Evolutionary conservation across 495 filamentous ascomycete genomes (phyloP), one percentile per base, ranked within the genome.

Genomic region (Aspergillus incahuasiensis): DNA sequence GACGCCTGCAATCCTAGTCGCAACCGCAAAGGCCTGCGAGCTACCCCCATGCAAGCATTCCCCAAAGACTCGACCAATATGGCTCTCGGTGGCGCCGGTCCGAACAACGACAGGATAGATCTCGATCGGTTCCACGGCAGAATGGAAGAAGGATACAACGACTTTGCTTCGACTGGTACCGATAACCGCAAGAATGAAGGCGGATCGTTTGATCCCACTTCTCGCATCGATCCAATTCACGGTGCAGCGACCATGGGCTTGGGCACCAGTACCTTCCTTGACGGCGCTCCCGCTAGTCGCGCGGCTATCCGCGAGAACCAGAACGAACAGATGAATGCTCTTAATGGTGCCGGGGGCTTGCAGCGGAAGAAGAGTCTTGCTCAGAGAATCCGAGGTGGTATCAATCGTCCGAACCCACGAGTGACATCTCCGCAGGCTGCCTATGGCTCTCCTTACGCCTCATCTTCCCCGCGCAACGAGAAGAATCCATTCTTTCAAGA

Each of bases 1-100:
- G 95, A 99, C 73, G 95, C 95, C 15, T 94, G 91, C 71, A 97
- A 97, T 62, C 92, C 95, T 6, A 87, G 94, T 68, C 88, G 95
- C 56, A 99, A 99, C 68, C 85, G 89, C 46, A 89, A 88, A 63
- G 89, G 87, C 48, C 81, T 86, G 57, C 82, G 85, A 53, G 85
- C 88, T 25, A 91, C 94, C 12, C 95, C 95, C 2, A 96, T 99
- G 89, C 86, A 97, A 67, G 95, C 95, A 6, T 99, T 97, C 72
- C 91, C 95, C 18, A 85, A 88, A 57, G 89, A 86, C 59, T 96
- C 90, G 9, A 79, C 85, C 53, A 99, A 99, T 74, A 97, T 97
- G 74, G 84, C 86, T 3, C 71, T 99, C 20, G 92, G 92, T 39
- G 94, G 95, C 12, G 76, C 91, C 9, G 95, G 95, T 1, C 94